Evolutionary conservation across 176 grass and related monocot species (phyloP).

Genomic region (Aechmea fasciata): DNA sequence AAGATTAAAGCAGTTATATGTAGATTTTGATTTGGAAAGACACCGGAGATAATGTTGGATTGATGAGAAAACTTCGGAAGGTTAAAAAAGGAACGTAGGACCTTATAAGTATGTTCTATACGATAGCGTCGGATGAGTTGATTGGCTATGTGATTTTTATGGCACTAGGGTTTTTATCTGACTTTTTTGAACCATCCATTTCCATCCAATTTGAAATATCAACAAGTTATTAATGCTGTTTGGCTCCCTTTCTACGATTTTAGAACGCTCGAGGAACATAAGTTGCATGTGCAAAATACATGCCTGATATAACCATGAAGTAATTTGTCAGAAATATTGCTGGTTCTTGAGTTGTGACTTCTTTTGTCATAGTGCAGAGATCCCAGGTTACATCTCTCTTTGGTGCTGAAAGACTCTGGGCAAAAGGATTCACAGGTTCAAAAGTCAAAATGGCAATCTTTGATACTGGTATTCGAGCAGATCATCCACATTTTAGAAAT

Average conservation of each 20-base stretch:
- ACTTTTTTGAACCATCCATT: neutral
- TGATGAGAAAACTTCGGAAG: too few species aligned
- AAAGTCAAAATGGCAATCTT: slow-evolving; percentile 99
- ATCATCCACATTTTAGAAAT: slow-evolving; percentile 94
- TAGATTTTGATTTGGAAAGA: too few species aligned
- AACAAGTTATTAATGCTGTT: neutral
- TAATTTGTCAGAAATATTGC: slow-evolving; percentile 8
- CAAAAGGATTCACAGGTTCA: slow-evolving; percentile 65
- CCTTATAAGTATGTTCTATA: too few species aligned
- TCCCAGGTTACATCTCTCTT: slow-evolving; percentile 93
- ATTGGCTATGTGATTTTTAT: neutral
- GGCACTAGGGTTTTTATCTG: neutral
- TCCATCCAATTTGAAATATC: too few species aligned
- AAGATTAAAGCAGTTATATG: too few species aligned
- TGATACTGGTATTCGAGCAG: slow-evolving; percentile 89
- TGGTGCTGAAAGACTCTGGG: slow-evolving; percentile 77
- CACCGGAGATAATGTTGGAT: too few species aligned
- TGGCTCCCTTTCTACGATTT: neutral
- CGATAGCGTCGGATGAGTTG: too few species aligned
- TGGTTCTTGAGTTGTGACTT: slow-evolving; percentile 15
- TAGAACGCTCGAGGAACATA: neutral
- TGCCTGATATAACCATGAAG: neutral
- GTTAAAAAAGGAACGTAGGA: too few species aligned
- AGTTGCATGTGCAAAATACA: neutral
- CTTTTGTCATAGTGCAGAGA: slow-evolving; percentile 41